Evolutionary conservation across 441 rosid genomes (phyloP).

Genomic region (Capsella rubella): DNA sequence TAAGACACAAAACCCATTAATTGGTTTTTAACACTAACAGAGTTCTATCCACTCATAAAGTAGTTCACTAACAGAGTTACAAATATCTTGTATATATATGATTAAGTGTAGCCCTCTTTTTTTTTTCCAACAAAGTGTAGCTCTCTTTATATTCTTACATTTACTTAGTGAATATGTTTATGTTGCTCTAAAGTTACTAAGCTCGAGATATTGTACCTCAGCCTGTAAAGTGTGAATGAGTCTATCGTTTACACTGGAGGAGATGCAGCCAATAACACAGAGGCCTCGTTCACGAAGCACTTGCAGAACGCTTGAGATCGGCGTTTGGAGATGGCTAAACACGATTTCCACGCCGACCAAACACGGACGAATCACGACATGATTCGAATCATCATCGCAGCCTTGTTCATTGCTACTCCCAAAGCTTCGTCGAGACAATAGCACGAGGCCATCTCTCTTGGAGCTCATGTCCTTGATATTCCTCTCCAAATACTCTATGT

Average conservation of each 20-base stretch:
- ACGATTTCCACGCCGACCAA: constrained; percentile 59
- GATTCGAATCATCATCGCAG: constrained; percentile 23
- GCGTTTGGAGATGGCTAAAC: constrained; percentile 42
- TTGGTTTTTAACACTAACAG: constrained; percentile 1
- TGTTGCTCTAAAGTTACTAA: constrained; percentile 1
- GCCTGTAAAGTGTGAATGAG: constrained; percentile 19
- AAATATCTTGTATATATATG: not conserved
- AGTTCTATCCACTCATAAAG: not conserved
- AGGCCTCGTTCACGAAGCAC: constrained; percentile 22
- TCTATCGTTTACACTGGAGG: constrained; percentile 19
- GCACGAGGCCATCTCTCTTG: constrained; percentile 57
- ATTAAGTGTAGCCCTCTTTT: not conserved
- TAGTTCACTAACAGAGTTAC: not conserved
- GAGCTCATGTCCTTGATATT: constrained; percentile 52
- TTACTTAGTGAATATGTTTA: not conserved
- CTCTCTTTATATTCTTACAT: not conserved
- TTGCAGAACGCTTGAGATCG: constrained; percentile 39
- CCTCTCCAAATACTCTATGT: constrained; percentile 55
- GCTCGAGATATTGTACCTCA: constrained; percentile 30
- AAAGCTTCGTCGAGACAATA: constrained; percentile 26
- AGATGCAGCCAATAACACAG: constrained; percentile 17
- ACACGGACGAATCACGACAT: constrained; percentile 48
- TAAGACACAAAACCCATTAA: not conserved
- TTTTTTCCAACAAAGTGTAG: too few relatives aligned
- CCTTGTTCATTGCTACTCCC: constrained; percentile 21